A percentile compares a stretch with the other conserved stretches of the same genome.
These are phyloP conservation scores for Eucalyptus regnans DNA, from an alignment of 345 rosid genomes.

Conservation along the genomic window DNA sequence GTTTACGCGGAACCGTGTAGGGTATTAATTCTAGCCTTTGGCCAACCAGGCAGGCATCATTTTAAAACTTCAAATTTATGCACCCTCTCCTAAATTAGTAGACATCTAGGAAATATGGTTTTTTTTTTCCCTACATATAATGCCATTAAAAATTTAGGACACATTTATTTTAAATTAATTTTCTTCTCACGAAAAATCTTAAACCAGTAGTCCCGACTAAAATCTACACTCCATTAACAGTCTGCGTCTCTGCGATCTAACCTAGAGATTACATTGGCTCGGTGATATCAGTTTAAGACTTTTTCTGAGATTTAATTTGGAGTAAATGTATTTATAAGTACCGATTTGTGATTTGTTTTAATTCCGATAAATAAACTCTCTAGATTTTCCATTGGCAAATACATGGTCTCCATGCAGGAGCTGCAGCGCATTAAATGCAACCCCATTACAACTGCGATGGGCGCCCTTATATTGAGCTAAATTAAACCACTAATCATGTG, in stretches of 20 bases:
- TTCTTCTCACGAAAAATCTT: not conserved
- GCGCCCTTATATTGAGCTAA: not conserved
- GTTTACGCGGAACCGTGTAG: not conserved
- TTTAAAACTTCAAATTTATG: not conserved
- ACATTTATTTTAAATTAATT: not conserved
- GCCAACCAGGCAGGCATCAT: not conserved
- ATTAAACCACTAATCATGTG: not conserved
- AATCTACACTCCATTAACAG: not conserved
- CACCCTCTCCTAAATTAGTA: not conserved
- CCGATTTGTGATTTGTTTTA: not conserved
- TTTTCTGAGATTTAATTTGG: not conserved
- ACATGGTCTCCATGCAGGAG: not conserved
- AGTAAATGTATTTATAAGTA: not conserved
- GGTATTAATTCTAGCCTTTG: not conserved
- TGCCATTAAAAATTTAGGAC: not conserved
- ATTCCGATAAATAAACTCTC: not conserved
- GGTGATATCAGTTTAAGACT: not conserved
- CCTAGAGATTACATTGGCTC: not conserved
- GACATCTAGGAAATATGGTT: not conserved
- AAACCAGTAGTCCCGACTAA: accelerated
- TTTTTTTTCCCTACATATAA: not conserved
- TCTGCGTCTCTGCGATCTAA: not conserved
- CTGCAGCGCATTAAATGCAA: not conserved
- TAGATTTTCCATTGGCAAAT: not conserved
- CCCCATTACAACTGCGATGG: not conserved